Evolutionary conservation across 78 protist genomes (phyloP).

Genomic region (Dictyostelium firmibasis): DNA sequence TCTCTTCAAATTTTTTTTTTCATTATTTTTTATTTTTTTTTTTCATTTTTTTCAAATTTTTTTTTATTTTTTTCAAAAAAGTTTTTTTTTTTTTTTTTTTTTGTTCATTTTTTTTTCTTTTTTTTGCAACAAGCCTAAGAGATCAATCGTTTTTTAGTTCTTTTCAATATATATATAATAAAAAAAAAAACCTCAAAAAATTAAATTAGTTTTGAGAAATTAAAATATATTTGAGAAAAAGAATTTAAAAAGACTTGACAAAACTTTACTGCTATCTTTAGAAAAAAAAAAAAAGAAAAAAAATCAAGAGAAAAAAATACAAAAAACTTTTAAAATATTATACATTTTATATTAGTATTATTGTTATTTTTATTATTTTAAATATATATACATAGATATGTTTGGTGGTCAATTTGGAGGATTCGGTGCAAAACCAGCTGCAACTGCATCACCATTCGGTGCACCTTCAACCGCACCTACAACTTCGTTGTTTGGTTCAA

Average conservation of each 20-base stretch:
- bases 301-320: background rate
- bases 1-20: background rate
- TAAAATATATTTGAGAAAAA: background rate
- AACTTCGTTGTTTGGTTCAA: conserved; percentile 14
- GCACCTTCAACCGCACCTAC: background rate
- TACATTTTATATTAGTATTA: background rate
- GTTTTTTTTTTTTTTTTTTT: background rate
- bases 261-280: background rate
- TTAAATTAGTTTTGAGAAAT: background rate
- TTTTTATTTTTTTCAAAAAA: background rate
- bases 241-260: background rate
- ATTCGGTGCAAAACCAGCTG: conserved; percentile 9
- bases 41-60: background rate
- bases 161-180: background rate
- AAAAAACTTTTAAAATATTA: background rate
- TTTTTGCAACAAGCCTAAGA: background rate
- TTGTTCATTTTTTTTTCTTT: background rate
- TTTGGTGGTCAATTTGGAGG: conserved; percentile 17
- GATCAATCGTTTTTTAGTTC: background rate
- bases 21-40: background rate
- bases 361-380: background rate
- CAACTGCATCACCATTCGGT: conserved; percentile 24
- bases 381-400: background rate
- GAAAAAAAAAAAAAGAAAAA: background rate
- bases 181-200: background rate